Evolutionary conservation across 2,329 filamentous ascomycete species (phyloP).

Genomic region (Monilinia vaccinii-corymbosi): DNA sequence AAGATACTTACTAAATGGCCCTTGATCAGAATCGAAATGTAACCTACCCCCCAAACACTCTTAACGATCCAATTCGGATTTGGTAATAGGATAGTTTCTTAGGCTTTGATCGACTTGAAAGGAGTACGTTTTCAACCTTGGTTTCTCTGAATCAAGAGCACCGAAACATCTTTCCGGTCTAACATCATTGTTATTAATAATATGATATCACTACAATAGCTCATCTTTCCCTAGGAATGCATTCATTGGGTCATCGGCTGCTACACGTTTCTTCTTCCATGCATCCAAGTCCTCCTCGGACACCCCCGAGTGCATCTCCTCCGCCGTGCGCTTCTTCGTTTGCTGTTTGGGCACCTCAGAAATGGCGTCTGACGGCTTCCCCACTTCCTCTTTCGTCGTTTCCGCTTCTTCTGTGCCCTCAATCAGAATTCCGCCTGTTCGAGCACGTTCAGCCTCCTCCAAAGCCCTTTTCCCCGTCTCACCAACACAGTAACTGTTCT

Average conservation of each 20-base stretch:
- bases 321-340: conserved; percentile 62
- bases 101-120: too few species aligned
- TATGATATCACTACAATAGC: conserved; percentile 28
- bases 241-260: conserved; percentile 80
- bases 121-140: too few species aligned
- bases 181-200: too few species aligned
- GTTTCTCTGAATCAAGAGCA: not conserved
- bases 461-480: conserved; percentile 77
- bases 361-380: conserved; percentile 25
- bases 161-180: too few species aligned
- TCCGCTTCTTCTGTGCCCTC: conserved; percentile 23
- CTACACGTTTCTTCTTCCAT: conserved; percentile 67
- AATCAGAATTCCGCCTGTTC: conserved; percentile 35
- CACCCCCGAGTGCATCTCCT: conserved; percentile 70
- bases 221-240: conserved; percentile 68
- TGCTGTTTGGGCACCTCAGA: conserved; percentile 16
- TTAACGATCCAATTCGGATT: too few species aligned
- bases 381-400: conserved; percentile 27
- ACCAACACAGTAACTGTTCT: conserved; percentile 96
- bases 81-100: too few species aligned
- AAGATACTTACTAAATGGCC: too few species aligned
- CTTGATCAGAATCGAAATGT: too few species aligned
- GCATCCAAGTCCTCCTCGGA: conserved; percentile 80
- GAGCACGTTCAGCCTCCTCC: conserved; percentile 61
- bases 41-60: too few species aligned